Evolutionary conservation across 1,284 basidiomycete species (phyloP), one percentile per base, ranked within the genome.

Genomic region (Ustilago curta): DNA sequence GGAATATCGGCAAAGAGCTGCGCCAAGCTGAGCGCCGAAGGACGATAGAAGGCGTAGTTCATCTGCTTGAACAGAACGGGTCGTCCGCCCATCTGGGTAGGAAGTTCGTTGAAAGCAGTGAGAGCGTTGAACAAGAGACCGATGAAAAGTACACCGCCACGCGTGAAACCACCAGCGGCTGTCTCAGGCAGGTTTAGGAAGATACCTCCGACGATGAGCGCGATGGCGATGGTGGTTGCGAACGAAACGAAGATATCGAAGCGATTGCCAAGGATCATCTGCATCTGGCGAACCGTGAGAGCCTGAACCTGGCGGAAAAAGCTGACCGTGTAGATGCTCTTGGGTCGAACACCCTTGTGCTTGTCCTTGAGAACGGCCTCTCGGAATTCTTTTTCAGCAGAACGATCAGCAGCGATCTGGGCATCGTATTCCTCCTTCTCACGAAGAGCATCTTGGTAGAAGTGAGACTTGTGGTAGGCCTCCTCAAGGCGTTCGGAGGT

Each of bases 131-230:
- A 80, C 27, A 84, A 59, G 9, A 79, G 60, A 8, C 79, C 66
- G 56, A 83, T 81, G 59, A 83, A 74, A 5, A 83, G 61, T 29
- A 80, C 74, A 76, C 80, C 78, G 21, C 74, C 73, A 12, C 77
- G 75, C 12, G 78, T 79, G 56, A 82, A 82, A 12, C 61, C 76
- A 18, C 78, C 80, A 18, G 78, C 75, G 5, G 80, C 65, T 14
- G 77, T 73, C 9, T 56, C 29, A 8, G 77, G 77, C 52, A 80
- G 57, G 35, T 80, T 69, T 29, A 77, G 94, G 58, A 95, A 90
- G 37, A 93, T 90, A 85, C 92, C 90, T 35, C 93, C 93, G 70
- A 93, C 90, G 56, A 96, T 89, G 53, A 96, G 85, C 53, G 92
- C 90, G 31, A 75, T 68, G 66, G 60, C 58, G 45, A 77, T 63